A percentile compares a stretch with the other conserved stretches of the same genome.
phyloP scores from a whole-genome alignment of 2,329 filamentous ascomycete genomes.

The Fusarium agapanthi region DNA sequence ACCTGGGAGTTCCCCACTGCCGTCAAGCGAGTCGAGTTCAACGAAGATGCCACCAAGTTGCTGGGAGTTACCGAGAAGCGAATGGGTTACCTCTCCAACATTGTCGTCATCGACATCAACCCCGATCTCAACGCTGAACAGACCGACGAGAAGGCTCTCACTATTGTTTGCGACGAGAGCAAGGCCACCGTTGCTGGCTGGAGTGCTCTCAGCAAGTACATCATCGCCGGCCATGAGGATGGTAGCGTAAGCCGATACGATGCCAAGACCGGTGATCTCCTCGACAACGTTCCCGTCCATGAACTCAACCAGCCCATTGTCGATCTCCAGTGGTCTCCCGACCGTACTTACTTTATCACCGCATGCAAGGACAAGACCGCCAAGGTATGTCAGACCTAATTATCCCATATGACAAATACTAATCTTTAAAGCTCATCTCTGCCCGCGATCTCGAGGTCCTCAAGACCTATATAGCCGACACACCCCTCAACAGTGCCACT shows the following conservation, averaged over 20 bases:
- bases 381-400: conserved; percentile 65
- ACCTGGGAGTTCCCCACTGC: conserved; percentile 97
- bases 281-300: conserved; percentile 84
- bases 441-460: conserved; percentile 87
- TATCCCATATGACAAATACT: not conserved
- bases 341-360: conserved; percentile 98
- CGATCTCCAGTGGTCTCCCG: conserved; percentile 92
- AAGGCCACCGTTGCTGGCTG: conserved; percentile 98
- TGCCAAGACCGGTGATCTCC: conserved; percentile 85
- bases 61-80: conserved; percentile 98
- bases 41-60: conserved; percentile 88
- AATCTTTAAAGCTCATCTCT: conserved; percentile 72
- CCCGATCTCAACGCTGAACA: conserved; percentile 85
- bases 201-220: conserved; percentile 94
- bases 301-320: conserved; percentile 85
- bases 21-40: conserved; percentile 98
- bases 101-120: conserved; percentile 90
- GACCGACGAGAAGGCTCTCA: conserved; percentile 81
- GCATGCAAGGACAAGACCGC: conserved; percentile 97
- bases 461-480: conserved; percentile 92
- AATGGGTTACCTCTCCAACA: conserved; percentile 94
- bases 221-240: conserved; percentile 97
- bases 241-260: conserved; percentile 92
- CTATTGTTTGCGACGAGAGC: conserved; percentile 93
- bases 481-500: conserved; percentile 92